Conservation (phyloP, 495 filamentous ascomycete genomes). For the Hyphodiscus hymeniophilus region DNA sequence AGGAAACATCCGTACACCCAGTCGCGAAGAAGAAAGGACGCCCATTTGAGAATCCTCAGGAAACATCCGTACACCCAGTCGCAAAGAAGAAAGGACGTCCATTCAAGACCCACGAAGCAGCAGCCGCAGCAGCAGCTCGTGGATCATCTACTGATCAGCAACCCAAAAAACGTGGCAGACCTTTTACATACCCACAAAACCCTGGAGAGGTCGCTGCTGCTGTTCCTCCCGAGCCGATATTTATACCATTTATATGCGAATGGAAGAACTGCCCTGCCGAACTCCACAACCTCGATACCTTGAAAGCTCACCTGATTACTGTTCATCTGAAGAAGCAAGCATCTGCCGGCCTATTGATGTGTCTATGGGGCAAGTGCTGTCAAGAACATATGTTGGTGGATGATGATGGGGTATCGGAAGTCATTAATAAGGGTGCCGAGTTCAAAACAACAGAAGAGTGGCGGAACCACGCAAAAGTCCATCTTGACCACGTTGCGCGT, state of each 20-base stretch:
- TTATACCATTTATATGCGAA: constrained; percentile 38
- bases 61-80: not conserved
- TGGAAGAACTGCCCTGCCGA: constrained; percentile 57
- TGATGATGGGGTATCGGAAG: not conserved
- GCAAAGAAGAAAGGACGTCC: constrained; percentile 5
- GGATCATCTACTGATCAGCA: not conserved
- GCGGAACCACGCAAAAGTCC: constrained; percentile 45
- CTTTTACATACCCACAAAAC: not conserved
- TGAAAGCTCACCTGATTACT: constrained; percentile 53
- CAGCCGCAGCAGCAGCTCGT: not conserved
- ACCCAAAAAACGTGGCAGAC: constrained; percentile 9
- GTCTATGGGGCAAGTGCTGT: constrained; percentile 40
- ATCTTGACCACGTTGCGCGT: constrained; percentile 48
- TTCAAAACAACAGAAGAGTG: constrained; percentile 31
- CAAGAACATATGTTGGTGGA: not conserved
- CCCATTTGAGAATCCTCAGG: constrained; percentile 1
- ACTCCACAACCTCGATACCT: constrained; percentile 58
- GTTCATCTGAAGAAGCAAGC: constrained; percentile 32
- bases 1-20: not conserved
- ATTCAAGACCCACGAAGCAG: constrained; percentile 1
- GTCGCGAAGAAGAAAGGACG: constrained; percentile 4
- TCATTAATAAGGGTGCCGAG: not conserved
- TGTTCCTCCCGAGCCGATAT: constrained; percentile 13
- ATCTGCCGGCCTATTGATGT: constrained; percentile 22
- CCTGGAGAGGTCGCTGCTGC: not conserved